phyloP scores from a whole-genome alignment of 805 yeast genomes.

The Suhomyces pyralidae region DNA sequence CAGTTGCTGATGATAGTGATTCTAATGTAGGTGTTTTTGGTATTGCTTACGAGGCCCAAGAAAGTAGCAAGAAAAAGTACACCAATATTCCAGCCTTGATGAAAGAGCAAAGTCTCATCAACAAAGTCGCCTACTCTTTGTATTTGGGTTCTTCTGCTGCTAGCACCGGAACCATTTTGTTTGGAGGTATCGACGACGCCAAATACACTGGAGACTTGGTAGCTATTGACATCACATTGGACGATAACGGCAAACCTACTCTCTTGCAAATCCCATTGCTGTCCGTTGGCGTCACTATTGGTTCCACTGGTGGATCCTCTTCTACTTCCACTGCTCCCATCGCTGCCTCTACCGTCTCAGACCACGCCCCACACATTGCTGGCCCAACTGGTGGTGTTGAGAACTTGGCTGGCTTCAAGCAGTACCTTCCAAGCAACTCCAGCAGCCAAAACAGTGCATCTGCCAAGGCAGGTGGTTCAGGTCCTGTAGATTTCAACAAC shows the following conservation, averaged over 20 bases:
- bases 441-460: background rate
- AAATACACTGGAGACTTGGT: slow-evolving; percentile 52
- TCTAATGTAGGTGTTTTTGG: slow-evolving; percentile 20
- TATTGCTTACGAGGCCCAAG: slow-evolving; percentile 13
- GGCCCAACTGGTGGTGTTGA: background rate
- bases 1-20: slow-evolving; percentile 13
- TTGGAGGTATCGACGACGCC: slow-evolving; percentile 70
- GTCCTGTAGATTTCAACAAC: slow-evolving; percentile 8
- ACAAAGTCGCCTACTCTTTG: slow-evolving; percentile 58
- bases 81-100: slow-evolving; percentile 65
- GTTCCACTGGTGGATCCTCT: background rate
- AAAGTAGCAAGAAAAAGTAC: slow-evolving; percentile 37
- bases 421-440: background rate
- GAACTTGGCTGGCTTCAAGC: background rate
- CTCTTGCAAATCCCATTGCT: slow-evolving; percentile 20
- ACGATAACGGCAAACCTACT: slow-evolving; percentile 9
- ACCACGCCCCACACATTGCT: slow-evolving; percentile 2
- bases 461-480: background rate
- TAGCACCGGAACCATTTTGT: slow-evolving; percentile 52
- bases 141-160: slow-evolving; percentile 48
- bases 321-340: background rate
- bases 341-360: background rate
- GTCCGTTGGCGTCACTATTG: slow-evolving; percentile 12
- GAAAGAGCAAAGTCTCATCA: slow-evolving; percentile 55
- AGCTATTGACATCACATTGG: slow-evolving; percentile 23